Evolutionary conservation across 2,329 filamentous ascomycete species (phyloP), one percentile per base, ranked within the genome.

Genomic region (Hymenoscyphus albidus): DNA sequence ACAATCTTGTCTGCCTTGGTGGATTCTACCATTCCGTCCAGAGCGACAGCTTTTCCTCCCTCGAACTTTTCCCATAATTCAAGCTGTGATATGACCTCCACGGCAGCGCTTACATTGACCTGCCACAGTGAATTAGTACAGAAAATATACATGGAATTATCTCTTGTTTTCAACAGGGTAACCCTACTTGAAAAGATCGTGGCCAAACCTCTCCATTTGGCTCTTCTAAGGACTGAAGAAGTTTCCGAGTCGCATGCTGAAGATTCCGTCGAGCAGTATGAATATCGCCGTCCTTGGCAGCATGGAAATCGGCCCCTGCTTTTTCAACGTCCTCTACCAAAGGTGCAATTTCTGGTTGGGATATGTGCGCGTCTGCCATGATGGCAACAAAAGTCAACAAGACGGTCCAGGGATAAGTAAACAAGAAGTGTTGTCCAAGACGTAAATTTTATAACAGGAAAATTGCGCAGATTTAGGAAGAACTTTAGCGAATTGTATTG

Each of bases 151-250:
- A 32, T 31, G 22, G 55, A 12, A 13, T 32, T 38, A 10, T 59
- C 42, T 31, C 13, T 59, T 18, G 6, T 18, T 18, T n/a, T 39
- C 3, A 31, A 16, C 2, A 39, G 13, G n/a, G 27, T 27, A 18
- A 18, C 6, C 16, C 7, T 44, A 71, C 69, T 58, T 70, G 67
- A 44, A 66, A 71, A 39, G 63, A 67, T n/a, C 69, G 62, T 61
- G 66, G 62, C 70, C 70, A 71, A 35, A 71, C 70, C 55, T 70
- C 70, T n/a, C 39, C 39, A 58, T 71, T 70, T 1, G 70, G 70
- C 22, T 71, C 69, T 58, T 71, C 69, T 40, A 71, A 58, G 22
- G 66, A 69, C 48, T 61, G 64, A 40, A 71, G 59, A 38, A 71
- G 66, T 59, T 69, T 70, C 61, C 61, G 48, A 51, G 67, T 65